Base-by-base conservation (phyloP, 116 monocot genomes). In the Zostera marina region DNA sequence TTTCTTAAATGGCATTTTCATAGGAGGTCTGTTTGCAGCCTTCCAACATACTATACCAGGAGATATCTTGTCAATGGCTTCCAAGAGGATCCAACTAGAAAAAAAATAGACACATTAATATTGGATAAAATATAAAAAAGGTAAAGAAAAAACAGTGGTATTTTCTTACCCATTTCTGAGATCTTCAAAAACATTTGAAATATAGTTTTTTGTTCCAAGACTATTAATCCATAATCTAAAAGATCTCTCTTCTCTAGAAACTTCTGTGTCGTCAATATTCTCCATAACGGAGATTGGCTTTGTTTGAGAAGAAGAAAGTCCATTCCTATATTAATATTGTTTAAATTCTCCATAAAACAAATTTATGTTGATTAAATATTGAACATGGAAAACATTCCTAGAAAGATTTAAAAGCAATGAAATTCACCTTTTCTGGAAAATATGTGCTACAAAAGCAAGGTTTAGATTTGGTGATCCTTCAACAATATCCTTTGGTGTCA, bases 141-240 rank as follows among this genome's bases (percentile, higher is more conserved):
- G 6, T n/a, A 39, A 38, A 41, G 41, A 5, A 14, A 5, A 14
- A 26, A 54, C 4, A 23, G 22, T 22, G 6, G 3, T 24, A 54
- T 24, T 54, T 8, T 41, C 67, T 63, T 75, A 92, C 91, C 91
- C 91, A 76, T 86, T 77, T 67, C 91, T 77, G 59, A 92, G 82
- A 77, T 92, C 91, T 75, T 92, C 91, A 74, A 92, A 92, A 10
- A 92, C 77, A 73, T 86, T 86, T 63, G 80, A 76, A 19, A 92
- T 78, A 62, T 86, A 92, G 21, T 63, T 80, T 54, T 86, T 80
- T 59, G 83, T 76, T 59, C 91, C 91, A 59, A 86, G 86, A 63
- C 91, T 83, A 55, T 92, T 92, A 44, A 92, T 74, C 91, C 91
- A 92, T 54, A 92, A 61, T 25, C 91, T 74, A 67, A 86, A 92